Base-by-base conservation (phyloP, 75 land plant genomes). In the Pinus tabuliformis region DNA sequence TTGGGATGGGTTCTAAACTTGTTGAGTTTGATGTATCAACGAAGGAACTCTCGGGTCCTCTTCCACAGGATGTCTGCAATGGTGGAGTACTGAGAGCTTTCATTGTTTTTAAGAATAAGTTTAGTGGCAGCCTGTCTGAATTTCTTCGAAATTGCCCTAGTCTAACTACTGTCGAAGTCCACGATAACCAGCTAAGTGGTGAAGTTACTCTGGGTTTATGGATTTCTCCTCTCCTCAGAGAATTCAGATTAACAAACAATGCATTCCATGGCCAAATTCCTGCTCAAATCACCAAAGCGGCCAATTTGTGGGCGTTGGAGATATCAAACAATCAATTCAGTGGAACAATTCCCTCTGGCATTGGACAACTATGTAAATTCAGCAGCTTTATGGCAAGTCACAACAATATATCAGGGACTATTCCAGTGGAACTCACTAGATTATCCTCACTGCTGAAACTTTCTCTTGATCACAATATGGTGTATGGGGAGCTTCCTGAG, bases 31-130 rank as follows among this genome's bases (percentile, higher is more conserved):
- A 90, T 52, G 85, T 87, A 24, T 65, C 77, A 22, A 33, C 60
- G 0, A 89, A 89, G 42, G 13, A 37, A 18, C 62, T 91, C 20
- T 73, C 83, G 28, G 93, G 93, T 49, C 14, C 28, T 30, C 57
- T 89, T n/a, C 92, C 92, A 4, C 62, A 70, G 30, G 21, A 76
- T 62, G 81, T 91, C 54, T 86, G 89, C 75, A 37, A 6, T 16
- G 72, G 76, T 1, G 68, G 74, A 59, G 21, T 20, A 30, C 78
- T 86, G 37, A 17, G 0, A 0, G 78, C 70, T 8, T 49, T 91
- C 26, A 75, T 77, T n/a, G 87, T 81, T 16, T 86, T 74, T 81
- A 36, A 65, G 30, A 91, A 89, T 68, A 71, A 84, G 0, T 58
- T 89, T 56, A 61, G 73, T 54, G 88, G 88, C 17, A 54, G 45